Base-by-base conservation (phyloP, 306 rosid species). In the Boehmeria nivea region DNA sequence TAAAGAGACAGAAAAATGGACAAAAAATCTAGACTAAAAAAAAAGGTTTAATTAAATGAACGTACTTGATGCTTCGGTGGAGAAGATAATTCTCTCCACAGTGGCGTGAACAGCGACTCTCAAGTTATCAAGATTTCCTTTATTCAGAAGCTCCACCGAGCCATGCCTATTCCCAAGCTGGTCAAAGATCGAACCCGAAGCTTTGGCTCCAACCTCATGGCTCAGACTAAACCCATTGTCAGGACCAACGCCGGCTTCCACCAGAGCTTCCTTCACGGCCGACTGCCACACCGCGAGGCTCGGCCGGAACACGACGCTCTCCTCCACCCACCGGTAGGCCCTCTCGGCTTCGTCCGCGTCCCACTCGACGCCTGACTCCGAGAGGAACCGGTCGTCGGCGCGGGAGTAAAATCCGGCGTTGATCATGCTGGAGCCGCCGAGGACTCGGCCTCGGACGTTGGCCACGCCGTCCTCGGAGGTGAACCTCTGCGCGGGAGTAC, bases 341-440 rank as follows among this genome's bases (percentile, higher is more conserved):
- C 33, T 17, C 1, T 46, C 55, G 3, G 68, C 74, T 24, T 34
- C 2, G 3, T 63, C 43, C 71, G 59, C 46, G 39, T 74, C 79
- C 79, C 71, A 68, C 0, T 39, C 4, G 2, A 73, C 49, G 4
- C 74, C 63, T 0, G 55, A 22, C 2, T 8, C 17, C 0, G 1
- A 12, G 5, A 25, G 67, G 34, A 63, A 73, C 12, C 51, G 22
- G 0, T 0, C 11, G 10, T 60, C 67, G 0, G 61, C 72, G 20
- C 71, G 61, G 0, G 68, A 45, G 67, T 28, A 74, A 36, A 54
- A 33, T 3, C 72, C 75, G 0, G 7, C 42, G 13, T 64, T 74
- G 28, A 64, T 11, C 72, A 64, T 59, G 60, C 68, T 64, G 1
- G 40, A 6, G 1, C 68, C 72, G 6, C 79, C 79, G 0, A 69